Evolutionary conservation across 2,329 filamentous ascomycete species (phyloP), one percentile per base, ranked within the genome.

Genomic region (Canariomyces notabilis): DNA sequence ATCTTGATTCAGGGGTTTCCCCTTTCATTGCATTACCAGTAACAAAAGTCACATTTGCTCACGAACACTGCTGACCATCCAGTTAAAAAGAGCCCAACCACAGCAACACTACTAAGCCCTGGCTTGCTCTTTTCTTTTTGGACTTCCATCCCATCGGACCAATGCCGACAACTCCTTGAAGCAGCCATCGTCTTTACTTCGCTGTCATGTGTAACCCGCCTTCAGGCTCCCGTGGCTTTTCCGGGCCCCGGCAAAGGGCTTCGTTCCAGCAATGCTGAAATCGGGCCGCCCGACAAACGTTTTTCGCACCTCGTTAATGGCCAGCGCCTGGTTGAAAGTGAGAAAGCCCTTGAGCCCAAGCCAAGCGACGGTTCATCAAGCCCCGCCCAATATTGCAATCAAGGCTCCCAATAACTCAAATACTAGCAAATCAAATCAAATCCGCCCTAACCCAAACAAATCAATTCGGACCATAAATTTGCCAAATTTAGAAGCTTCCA

Each of bases 1-100:
- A 9, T 9, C 36, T 18, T 41, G 42, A 29, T 32, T n/a, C 46
- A 49, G 42, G 42, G 36, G 20, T 41, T 44, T 29, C 26, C n/a
- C n/a, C n/a, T n/a, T n/a, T n/a, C n/a, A n/a, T n/a, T n/a, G n/a
- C n/a, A n/a, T n/a, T n/a, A n/a, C n/a, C n/a, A n/a, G n/a, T n/a
- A n/a, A n/a, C n/a, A n/a, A n/a, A n/a, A n/a, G n/a, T n/a, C n/a
- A n/a, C n/a, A n/a, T n/a, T n/a, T n/a, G n/a, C n/a, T n/a, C n/a
- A n/a, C n/a, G n/a, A n/a, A n/a, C n/a, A n/a, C n/a, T n/a, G n/a
- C n/a, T n/a, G n/a, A n/a, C n/a, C n/a, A n/a, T n/a, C n/a, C n/a
- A n/a, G n/a, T n/a, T n/a, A n/a, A n/a, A n/a, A n/a, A n/a, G n/a
- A n/a, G n/a, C n/a, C n/a, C n/a, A n/a, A n/a, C n/a, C n/a, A n/a